phyloP scores from a whole-genome alignment of 164 flowering plant species.

The Piper betle region DNA sequence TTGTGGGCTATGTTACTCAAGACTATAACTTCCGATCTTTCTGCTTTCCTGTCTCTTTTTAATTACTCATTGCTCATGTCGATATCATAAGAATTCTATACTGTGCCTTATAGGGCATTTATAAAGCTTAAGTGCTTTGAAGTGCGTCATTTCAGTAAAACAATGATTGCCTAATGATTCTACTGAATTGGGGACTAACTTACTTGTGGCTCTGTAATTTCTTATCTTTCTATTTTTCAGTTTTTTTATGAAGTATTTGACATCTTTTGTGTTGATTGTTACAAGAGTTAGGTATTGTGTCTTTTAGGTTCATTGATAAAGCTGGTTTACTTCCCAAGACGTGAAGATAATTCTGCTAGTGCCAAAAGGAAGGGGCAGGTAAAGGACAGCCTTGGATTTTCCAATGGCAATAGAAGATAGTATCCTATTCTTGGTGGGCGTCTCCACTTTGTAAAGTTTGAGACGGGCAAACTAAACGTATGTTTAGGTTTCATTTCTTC shows the following conservation, averaged over 20 bases:
- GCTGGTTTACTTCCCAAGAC: constrained; percentile 93
- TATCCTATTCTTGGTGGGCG: constrained; percentile 92
- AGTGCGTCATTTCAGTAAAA: too few species aligned
- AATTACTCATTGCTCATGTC: too few species aligned
- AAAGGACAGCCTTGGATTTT: constrained; percentile 49
- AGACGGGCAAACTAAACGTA: constrained; percentile 74
- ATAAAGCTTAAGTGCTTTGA: too few species aligned
- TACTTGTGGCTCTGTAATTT: neutral
- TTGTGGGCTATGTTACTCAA: too few species aligned
- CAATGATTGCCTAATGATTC: too few species aligned
- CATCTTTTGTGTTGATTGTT: neutral
- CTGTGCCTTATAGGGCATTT: too few species aligned
- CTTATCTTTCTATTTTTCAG: neutral
- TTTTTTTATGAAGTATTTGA: neutral
- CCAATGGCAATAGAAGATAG: constrained; percentile 67
- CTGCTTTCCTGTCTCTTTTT: too few species aligned
- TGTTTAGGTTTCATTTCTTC: constrained; percentile 84
- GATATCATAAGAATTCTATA: too few species aligned
- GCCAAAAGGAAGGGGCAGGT: constrained; percentile 59
- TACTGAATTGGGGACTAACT: too few species aligned
- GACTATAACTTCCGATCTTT: too few species aligned
- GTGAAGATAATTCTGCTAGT: constrained; percentile 40
- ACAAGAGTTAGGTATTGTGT: neutral
- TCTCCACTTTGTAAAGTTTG: too few species aligned
- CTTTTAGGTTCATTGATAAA: constrained; percentile 56